Evolutionary conservation across 140 eudicot genomes (phyloP).

Genomic region (Ambrosia hybrid): DNA sequence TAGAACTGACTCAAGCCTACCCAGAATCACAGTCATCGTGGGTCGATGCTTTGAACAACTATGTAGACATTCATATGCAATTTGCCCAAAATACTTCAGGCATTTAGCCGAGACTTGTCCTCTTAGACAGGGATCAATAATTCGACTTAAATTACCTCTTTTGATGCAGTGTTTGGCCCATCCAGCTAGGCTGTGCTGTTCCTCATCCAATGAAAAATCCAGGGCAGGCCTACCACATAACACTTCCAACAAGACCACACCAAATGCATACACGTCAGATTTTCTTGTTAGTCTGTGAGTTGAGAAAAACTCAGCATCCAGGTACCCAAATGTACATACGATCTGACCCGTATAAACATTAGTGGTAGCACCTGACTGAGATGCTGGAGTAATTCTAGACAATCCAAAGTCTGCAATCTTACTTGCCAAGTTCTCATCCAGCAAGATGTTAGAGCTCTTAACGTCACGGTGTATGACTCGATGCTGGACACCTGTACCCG

Average conservation of each 20-base stretch:
- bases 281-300: constrained; percentile 39
- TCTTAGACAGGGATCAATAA: constrained; percentile 25
- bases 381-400: constrained; percentile 31
- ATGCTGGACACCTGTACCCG: constrained; percentile 32
- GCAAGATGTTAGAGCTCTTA: constrained; percentile 37
- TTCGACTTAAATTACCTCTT: constrained; percentile 14
- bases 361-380: constrained; percentile 22
- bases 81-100: constrained; percentile 30
- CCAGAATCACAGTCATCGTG: constrained; percentile 31
- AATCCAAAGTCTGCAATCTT: constrained; percentile 41
- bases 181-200: constrained; percentile 31
- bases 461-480: constrained; percentile 43
- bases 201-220: constrained; percentile 29
- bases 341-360: constrained; percentile 29
- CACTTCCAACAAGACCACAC: constrained; percentile 38
- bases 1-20: constrained; percentile 25
- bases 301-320: constrained; percentile 36
- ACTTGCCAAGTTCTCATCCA: constrained; percentile 31
- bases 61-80: constrained; percentile 32
- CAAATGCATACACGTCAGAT: constrained; percentile 42
- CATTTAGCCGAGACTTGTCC: constrained; percentile 15
- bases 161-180: constrained; percentile 30
- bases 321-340: constrained; percentile 38
- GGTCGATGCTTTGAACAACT: constrained; percentile 32
- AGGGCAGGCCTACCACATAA: constrained; percentile 39